Percentiles rank a stretch among this genome's conserved stretches.
Conservation (phyloP, 192 early-diverging fungal species). For the Backusella circina region DNA sequence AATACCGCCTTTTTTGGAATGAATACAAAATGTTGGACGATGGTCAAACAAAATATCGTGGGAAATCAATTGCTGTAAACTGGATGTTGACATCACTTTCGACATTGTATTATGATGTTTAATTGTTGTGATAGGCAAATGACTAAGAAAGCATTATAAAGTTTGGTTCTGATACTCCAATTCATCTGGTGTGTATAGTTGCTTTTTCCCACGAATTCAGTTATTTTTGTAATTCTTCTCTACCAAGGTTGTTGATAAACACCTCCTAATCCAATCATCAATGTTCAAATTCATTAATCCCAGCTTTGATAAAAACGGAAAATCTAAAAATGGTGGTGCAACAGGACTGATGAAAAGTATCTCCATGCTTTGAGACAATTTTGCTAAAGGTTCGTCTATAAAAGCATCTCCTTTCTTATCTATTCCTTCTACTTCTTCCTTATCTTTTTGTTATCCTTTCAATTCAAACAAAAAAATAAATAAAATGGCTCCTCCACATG, state of each 20-base stretch:
- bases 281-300: not conserved
- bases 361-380: not conserved
- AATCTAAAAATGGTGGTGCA: slow-evolving; percentile 1
- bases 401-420: not conserved
- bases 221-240: slow-evolving; percentile 1
- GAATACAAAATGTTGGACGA: not conserved
- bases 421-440: not conserved
- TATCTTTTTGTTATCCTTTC: not conserved
- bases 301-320: not conserved
- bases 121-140: not conserved
- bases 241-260: not conserved
- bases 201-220: not conserved
- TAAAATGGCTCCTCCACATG: slow-evolving; percentile 8
- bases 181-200: not conserved
- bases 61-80: not conserved
- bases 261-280: slow-evolving; percentile 2
- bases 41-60: not conserved
- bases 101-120: not conserved
- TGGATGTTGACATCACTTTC: not conserved
- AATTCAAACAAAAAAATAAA: not conserved
- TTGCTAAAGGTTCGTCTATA: not conserved
- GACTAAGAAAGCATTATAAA: not conserved
- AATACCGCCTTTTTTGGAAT: not conserved
- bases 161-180: not conserved
- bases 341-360: not conserved